Evolutionary conservation across 805 yeast genomes (phyloP), one percentile per base, ranked within the genome.

Genomic region (Saccharomycopsis babjevae): DNA sequence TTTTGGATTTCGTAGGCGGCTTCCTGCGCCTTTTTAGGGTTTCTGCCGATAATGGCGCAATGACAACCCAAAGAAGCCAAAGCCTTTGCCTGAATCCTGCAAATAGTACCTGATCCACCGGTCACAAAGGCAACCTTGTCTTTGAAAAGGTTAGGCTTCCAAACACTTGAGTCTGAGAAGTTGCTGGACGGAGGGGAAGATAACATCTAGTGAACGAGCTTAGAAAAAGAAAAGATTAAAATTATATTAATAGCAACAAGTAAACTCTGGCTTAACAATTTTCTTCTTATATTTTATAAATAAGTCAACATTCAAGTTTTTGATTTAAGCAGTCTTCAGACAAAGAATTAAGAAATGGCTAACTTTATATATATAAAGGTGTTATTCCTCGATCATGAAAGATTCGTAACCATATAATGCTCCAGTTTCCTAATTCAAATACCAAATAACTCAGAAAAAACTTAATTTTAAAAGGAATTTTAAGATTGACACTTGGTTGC

Each of bases 51-150:
- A 54, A 93, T 86, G 5, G 88, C 88, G 16, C 96, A 96, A 68
- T 89, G 78, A 59, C 97, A 94, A 5, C 98, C 98, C 11, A 93
- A 75, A 18, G 82, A 73, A 2, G 90, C 86, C 73, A 93, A 65
- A 0, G 96, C 96, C 70, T 89, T 96, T 0, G 88, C 82, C 72
- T 92, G 97, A 5, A 88, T 93, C 56, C 94, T 77, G 72, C 97
- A 92, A 60, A 93, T 92, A n/a, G 96, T 84, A 13, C 97, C 97
- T 1, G 97, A 94, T 15, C 97, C 97, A 5, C 98, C 98, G 0
- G 98, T 93, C 58, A 90, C 89, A 66, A 92, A 88, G 5, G 84
- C 94, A 1, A 89, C 97, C 71, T 91, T 91, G 15, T 88, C 96
- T 61, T 83, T 78, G 76, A 91, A 91, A 46, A 90, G 67, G 65